Evolutionary conservation across 441 rosid species (phyloP).

Genomic region (Capsella rubella): DNA sequence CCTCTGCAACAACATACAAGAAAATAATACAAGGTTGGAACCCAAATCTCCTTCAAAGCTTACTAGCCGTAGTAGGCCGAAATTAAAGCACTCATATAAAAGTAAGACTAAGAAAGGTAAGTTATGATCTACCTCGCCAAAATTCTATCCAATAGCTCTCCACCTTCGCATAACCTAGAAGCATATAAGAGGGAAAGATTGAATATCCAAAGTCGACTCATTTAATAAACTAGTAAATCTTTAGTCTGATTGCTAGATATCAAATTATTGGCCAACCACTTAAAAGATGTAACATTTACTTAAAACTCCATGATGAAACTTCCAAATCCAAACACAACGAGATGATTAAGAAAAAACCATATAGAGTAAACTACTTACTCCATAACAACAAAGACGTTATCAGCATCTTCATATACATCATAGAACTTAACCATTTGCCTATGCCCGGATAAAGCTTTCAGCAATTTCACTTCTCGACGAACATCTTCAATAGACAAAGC

Average conservation of each 20-base stretch:
- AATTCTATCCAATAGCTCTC: constrained; percentile 66
- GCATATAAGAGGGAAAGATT: constrained; percentile 9
- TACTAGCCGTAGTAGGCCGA: background rate
- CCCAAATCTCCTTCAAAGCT: constrained; percentile 4
- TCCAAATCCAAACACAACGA: constrained; percentile 31
- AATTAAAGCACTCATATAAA: background rate
- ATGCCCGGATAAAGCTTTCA: constrained; percentile 65
- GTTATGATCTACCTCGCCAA: constrained; percentile 54
- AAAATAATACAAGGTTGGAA: background rate
- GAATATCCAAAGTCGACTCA: background rate
- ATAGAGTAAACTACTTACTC: constrained; percentile 52
- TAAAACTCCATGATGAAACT: background rate
- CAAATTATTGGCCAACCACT: background rate
- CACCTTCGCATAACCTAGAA: constrained; percentile 64
- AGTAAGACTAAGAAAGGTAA: background rate
- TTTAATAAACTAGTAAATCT: background rate
- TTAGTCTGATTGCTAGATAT: background rate
- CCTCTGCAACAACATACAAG: constrained; percentile 55
- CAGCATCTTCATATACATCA: constrained; percentile 65
- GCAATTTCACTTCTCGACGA: constrained; percentile 68
- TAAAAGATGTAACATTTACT: too few relatives aligned
- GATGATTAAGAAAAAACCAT: background rate
- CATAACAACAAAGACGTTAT: constrained; percentile 65
- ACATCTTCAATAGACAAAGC: constrained; percentile 68
- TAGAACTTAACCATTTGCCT: constrained; percentile 63